Conservation (phyloP, 2,329 filamentous ascomycete genomes). For the Chrysoporthe austroafricana region DNA sequence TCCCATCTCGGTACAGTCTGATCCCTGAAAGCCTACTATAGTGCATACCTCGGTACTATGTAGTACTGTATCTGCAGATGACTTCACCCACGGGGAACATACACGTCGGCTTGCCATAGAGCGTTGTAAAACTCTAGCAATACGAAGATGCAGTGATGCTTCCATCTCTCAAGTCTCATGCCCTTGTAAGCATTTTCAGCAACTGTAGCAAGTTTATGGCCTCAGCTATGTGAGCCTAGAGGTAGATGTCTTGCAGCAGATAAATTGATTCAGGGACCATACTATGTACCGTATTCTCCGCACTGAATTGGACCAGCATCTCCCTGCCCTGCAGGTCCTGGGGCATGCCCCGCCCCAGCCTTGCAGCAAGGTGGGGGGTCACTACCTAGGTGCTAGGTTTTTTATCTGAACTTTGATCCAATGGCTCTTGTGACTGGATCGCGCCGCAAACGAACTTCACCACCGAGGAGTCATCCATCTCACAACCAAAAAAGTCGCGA, state of each 20-base stretch:
- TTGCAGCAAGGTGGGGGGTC: slow-evolving; percentile 6
- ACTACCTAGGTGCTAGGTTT: slow-evolving; percentile 6
- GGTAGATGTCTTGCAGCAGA: no score
- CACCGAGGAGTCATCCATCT: background rate
- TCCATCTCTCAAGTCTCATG: no score
- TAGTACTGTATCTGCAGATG: background rate
- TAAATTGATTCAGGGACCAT: no score
- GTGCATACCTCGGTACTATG: background rate
- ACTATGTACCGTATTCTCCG: slow-evolving; percentile 3
- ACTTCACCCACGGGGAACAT: no score
- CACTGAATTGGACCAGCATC: background rate
- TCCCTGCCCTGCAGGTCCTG: slow-evolving; percentile 4
- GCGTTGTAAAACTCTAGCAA: no score
- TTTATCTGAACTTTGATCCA: background rate
- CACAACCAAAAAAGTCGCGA: background rate
- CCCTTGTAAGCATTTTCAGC: no score
- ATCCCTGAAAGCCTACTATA: slow-evolving; percentile 4
- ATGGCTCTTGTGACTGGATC: background rate
- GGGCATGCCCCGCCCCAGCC: slow-evolving; percentile 10
- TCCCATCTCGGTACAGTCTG: slow-evolving; percentile 12
- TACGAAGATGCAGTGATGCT: no score
- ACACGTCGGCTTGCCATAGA: no score
- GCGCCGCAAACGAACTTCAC: background rate
- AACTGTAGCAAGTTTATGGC: no score
- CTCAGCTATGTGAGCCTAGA: no score